phyloP scores from a whole-genome alignment of 73 alveolate genomes.

The Paraurostyla sp. region DNA sequence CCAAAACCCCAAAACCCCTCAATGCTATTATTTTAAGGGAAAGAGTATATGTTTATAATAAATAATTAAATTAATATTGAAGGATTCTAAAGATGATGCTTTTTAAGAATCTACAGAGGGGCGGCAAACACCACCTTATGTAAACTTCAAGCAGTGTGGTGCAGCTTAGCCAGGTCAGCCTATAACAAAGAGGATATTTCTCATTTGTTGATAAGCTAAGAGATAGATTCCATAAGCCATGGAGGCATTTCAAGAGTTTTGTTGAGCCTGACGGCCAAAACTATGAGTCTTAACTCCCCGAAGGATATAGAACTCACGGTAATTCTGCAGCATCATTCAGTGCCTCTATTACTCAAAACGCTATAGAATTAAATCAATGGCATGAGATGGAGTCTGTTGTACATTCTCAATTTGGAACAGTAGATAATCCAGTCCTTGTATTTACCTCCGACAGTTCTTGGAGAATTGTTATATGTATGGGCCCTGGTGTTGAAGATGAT shows the following conservation, averaged over 20 bases:
- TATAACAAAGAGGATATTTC: conserved; percentile 52
- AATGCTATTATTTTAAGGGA: background rate
- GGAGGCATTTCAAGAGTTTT: conserved; percentile 59
- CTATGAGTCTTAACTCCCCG: conserved; percentile 65
- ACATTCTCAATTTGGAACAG: conserved; percentile 88
- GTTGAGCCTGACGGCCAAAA: conserved; percentile 72
- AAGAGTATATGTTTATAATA: background rate
- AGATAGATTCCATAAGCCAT: conserved; percentile 57
- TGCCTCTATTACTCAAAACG: conserved; percentile 71
- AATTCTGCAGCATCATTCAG: conserved; percentile 71
- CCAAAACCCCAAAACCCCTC: conserved; percentile 31
- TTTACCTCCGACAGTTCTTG: conserved; percentile 87
- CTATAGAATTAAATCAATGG: conserved; percentile 73
- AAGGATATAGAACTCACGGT: conserved; percentile 59
- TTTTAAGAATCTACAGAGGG: background rate
- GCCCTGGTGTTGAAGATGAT: conserved; percentile 92
- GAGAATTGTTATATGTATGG: conserved; percentile 93
- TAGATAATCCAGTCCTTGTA: conserved; percentile 91
- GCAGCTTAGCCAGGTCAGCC: background rate
- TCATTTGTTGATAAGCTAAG: conserved; percentile 62
- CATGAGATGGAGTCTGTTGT: conserved; percentile 75
- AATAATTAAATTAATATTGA: background rate
- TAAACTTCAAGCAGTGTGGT: background rate
- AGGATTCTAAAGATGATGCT: conserved; percentile 29
- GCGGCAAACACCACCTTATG: background rate